Conservation (phyloP, 768 basidiomycete species). For the Phaeotremella fagi region DNA sequence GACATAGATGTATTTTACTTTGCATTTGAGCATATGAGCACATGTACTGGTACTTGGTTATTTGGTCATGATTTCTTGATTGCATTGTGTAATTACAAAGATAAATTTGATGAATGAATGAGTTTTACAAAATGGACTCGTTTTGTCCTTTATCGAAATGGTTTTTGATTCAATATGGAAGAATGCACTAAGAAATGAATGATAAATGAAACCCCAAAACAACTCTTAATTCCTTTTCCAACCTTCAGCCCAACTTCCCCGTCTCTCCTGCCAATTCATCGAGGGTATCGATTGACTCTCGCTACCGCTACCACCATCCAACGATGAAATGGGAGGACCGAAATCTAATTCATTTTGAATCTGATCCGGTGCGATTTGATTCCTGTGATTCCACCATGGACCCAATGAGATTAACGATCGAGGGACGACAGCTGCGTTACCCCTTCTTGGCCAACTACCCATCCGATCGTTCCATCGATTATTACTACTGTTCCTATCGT, state of each 20-base stretch:
- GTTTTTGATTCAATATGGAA: not conserved
- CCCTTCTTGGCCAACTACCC: not conserved
- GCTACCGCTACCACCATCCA: not conserved
- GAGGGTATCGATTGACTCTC: not conserved
- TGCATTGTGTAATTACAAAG: too few species aligned
- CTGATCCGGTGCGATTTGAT: too few species aligned
- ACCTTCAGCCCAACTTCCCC: constrained; percentile 37
- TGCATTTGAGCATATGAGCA: too few species aligned
- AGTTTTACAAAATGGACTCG: too few species aligned
- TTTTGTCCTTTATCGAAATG: not conserved
- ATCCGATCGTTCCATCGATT: not conserved
- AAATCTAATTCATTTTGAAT: too few species aligned
- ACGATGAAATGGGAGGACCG: too few species aligned
- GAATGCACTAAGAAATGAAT: not conserved
- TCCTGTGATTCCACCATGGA: not conserved
- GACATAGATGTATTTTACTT: too few species aligned
- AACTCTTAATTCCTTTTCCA: constrained; percentile 9
- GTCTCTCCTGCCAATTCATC: constrained; percentile 22
- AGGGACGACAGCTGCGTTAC: not conserved
- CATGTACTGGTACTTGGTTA: too few species aligned
- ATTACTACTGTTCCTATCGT: not conserved
- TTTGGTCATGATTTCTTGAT: too few species aligned
- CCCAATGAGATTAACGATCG: not conserved
- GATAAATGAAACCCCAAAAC: not conserved
- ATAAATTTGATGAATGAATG: too few species aligned